Evolutionary conservation across 2,329 filamentous ascomycete species (phyloP).

Genomic region (Epichloe uncinata): DNA sequence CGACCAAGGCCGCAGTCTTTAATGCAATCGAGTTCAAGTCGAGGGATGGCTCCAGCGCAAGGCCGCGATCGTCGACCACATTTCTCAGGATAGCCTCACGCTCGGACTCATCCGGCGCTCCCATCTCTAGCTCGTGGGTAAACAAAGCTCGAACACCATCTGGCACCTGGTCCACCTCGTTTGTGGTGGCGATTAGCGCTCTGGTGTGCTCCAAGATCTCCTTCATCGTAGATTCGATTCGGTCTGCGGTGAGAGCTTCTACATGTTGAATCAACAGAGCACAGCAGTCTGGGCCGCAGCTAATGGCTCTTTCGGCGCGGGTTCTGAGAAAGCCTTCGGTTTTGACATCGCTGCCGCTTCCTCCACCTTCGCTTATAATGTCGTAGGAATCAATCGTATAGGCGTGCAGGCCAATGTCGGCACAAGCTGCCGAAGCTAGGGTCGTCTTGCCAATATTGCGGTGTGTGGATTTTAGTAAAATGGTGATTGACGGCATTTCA

Average conservation of each 20-base stretch:
- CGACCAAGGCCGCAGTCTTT: constrained; percentile 90
- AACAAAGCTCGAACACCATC: constrained; percentile 84
- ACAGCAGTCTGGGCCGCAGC: constrained; percentile 74
- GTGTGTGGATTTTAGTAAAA: constrained; percentile 83
- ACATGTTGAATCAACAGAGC: constrained; percentile 79
- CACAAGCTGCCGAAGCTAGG: constrained; percentile 61
- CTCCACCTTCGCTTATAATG: constrained; percentile 73
- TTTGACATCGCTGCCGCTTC: constrained; percentile 81
- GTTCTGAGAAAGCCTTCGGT: constrained; percentile 84
- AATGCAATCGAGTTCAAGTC: constrained; percentile 76
- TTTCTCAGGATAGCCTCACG: constrained; percentile 74
- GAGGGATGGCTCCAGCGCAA: constrained; percentile 70
- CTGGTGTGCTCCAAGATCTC: constrained; percentile 69
- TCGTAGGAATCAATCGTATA: constrained; percentile 88
- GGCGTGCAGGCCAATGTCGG: constrained; percentile 79
- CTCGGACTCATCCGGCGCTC: constrained; percentile 82
- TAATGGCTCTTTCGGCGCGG: constrained; percentile 75
- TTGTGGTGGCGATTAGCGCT: constrained; percentile 85
- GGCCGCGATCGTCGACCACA: constrained; percentile 61
- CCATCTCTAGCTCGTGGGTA: constrained; percentile 90
- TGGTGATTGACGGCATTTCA: constrained; percentile 74
- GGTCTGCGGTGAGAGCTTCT: constrained; percentile 80
- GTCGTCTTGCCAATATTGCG: constrained; percentile 87
- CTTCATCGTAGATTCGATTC: constrained; percentile 77
- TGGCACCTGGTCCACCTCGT: constrained; percentile 86